A percentile compares a stretch with the other conserved stretches of the same genome.
Evolutionary conservation across 495 filamentous ascomycete genomes (phyloP).

Genomic region (Neohortaea acidophila): DNA sequence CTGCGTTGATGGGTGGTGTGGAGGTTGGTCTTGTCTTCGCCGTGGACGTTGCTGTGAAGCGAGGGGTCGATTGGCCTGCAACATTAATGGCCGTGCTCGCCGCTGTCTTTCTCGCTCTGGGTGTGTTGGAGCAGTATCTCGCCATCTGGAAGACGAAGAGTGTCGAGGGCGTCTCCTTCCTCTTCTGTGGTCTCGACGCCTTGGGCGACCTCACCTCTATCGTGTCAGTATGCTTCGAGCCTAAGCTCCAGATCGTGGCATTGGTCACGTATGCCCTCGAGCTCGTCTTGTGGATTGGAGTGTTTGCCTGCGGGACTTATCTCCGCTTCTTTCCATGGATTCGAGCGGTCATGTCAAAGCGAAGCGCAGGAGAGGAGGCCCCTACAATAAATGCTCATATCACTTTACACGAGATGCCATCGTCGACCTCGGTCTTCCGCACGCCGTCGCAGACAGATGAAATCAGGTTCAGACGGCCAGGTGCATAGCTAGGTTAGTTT

Average conservation of each 20-base stretch:
- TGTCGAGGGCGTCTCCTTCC: slow-evolving; percentile 49
- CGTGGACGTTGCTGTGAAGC: slow-evolving; percentile 29
- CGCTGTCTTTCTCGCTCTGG: slow-evolving; percentile 40
- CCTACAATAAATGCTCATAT: slow-evolving; percentile 18
- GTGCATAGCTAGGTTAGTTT: too few species aligned
- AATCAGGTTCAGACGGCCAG: too few species aligned
- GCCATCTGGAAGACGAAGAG: slow-evolving; percentile 44
- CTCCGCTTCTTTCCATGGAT: slow-evolving; percentile 45
- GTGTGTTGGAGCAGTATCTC: slow-evolving; percentile 40
- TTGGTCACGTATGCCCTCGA: slow-evolving; percentile 49
- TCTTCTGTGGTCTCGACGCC: slow-evolving; percentile 51
- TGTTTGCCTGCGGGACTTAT: slow-evolving; percentile 44
- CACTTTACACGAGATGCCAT: slow-evolving; percentile 35
- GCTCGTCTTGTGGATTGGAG: slow-evolving; percentile 44
- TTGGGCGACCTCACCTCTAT: slow-evolving; percentile 48
- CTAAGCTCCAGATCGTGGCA: slow-evolving; percentile 37
- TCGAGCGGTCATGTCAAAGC: slow-evolving; percentile 6
- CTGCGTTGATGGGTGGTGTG: slow-evolving; percentile 33
- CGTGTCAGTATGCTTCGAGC: slow-evolving; percentile 44
- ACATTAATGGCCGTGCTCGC: slow-evolving; percentile 47
- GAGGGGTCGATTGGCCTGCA: slow-evolving; percentile 34
- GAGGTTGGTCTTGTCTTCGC: slow-evolving; percentile 39
- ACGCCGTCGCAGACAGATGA: too few species aligned
- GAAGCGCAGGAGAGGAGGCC: slow-evolving; percentile 10
- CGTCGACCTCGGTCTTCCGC: slow-evolving; percentile 24